These are phyloP conservation scores for Globisporangium nagaii DNA, from an alignment of 352 stramenopile genomes.

Conservation along the genomic window DNA sequence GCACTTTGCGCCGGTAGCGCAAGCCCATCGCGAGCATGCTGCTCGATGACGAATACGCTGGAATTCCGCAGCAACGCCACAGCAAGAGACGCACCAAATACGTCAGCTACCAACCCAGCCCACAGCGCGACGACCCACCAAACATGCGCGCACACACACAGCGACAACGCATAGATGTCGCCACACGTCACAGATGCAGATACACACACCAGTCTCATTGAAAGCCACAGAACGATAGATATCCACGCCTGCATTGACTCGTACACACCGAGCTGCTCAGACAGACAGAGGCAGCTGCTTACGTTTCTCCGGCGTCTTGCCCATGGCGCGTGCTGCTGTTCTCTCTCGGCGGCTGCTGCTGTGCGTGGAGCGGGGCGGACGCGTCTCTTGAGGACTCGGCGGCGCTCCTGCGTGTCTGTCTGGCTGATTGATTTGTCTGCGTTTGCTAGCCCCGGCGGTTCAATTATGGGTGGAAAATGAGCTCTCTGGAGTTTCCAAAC, in stretches of 20 bases:
- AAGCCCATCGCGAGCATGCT: conserved; percentile 13
- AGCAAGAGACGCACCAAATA: not conserved
- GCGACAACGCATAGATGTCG: too few species aligned
- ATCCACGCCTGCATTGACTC: too few species aligned
- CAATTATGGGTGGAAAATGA: not conserved
- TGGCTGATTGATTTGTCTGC: not conserved
- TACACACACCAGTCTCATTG: too few species aligned
- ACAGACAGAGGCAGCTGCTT: conserved; percentile 3
- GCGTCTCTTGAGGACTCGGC: conserved; percentile 9
- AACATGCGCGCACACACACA: too few species aligned
- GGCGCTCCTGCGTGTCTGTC: not conserved
- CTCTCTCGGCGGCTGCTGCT: not conserved
- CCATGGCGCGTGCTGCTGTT: conserved; percentile 19
- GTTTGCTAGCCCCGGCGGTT: not conserved
- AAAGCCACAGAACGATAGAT: too few species aligned
- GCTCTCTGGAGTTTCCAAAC: too few species aligned
- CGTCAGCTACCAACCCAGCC: not conserved
- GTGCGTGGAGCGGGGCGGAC: not conserved
- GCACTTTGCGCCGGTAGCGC: conserved; percentile 53
- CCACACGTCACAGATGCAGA: too few species aligned
- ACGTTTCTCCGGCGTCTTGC: conserved; percentile 46
- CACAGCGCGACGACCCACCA: not conserved
- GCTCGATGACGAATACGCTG: conserved; percentile 4
- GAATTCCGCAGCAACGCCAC: not conserved
- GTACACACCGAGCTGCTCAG: not conserved